Evolutionary conservation across 1,284 basidiomycete genomes (phyloP).

Genomic region (Ganoderma leucocontextum): DNA sequence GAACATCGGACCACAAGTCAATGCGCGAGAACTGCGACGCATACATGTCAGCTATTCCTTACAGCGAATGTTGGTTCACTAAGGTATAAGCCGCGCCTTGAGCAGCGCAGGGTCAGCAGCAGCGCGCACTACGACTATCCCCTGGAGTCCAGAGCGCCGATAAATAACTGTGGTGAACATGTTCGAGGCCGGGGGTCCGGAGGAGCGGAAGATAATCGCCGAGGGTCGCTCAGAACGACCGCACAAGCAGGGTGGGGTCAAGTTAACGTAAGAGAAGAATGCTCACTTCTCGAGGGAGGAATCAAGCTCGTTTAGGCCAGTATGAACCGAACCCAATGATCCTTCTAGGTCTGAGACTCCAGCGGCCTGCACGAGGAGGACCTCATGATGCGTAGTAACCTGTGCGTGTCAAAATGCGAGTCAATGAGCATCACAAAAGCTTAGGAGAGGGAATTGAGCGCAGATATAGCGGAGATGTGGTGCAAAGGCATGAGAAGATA

Average conservation of each 20-base stretch:
- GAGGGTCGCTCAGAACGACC: not conserved
- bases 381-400: conserved; percentile 79
- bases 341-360: conserved; percentile 70
- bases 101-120: not conserved
- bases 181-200: not conserved
- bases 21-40: not conserved
- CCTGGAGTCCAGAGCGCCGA: not conserved
- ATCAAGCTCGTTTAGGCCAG: conserved; percentile 75
- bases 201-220: not conserved
- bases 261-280: conserved; percentile 24
- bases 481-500: not conserved
- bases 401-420: conserved; percentile 35
- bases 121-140: not conserved
- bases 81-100: not conserved
- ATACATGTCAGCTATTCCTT: not conserved
- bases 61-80: not conserved
- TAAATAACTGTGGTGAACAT: not conserved
- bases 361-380: conserved; percentile 75
- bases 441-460: not conserved
- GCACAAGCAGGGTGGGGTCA: not conserved
- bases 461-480: not conserved
- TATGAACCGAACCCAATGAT: conserved; percentile 66
- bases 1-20: not conserved
- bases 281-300: conserved; percentile 76
- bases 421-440: not conserved